Evolutionary conservation across 2,329 filamentous ascomycete genomes (phyloP), one percentile per base, ranked within the genome.

Genomic region (Aspergillus quadricinctus): DNA sequence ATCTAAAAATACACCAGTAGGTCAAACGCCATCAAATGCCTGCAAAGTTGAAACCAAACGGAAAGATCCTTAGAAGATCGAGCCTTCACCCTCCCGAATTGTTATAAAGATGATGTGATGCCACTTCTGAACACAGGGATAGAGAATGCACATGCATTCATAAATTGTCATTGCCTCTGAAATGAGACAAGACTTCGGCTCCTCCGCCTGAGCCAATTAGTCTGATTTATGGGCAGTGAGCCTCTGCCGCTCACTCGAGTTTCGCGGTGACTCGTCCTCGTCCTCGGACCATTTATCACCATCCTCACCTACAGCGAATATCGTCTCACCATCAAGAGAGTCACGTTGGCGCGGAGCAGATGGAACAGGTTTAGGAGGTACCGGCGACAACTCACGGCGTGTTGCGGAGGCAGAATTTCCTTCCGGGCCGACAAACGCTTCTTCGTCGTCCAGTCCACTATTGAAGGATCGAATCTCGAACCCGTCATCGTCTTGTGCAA

Each of bases 401-500:
- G 57, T 63, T 46, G 60, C 72, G 54, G 68, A 63, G 49, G 59
- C 62, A 23, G 66, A 67, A 53, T 66, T 66, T 60, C 71, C 69
- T 67, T 74, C 70, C 60, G 72, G 59, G 65, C 61, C 66, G 50
- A 75, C 69, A 57, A 74, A 64, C 50, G 77, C 72, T 53, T 85
- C 83, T 64, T 86, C 83, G 56, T 88, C 83, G 64, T 89, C 87
- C 21, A 88, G 76, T 0, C 82, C 85, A 63, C 90, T 89, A 52
- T 90, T 91, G 60, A 99, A 88, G 55, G 94, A 94, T 50, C 89
- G 89, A 71, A 99, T 95, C 71, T 97, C 94, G 72, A 99, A 99
- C 37, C 94, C 94, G 69, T 97, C 93, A 66, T 99, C 94, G 67
- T 99, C 94, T 83, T 97, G 94, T 2, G 94, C 93, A 69, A 99